Percentiles rank a stretch among this genome's conserved stretches.
These are phyloP conservation scores for Puccinellia tenuiflora DNA, from an alignment of 176 grass and related monocot genomes.

Conservation along the genomic window DNA sequence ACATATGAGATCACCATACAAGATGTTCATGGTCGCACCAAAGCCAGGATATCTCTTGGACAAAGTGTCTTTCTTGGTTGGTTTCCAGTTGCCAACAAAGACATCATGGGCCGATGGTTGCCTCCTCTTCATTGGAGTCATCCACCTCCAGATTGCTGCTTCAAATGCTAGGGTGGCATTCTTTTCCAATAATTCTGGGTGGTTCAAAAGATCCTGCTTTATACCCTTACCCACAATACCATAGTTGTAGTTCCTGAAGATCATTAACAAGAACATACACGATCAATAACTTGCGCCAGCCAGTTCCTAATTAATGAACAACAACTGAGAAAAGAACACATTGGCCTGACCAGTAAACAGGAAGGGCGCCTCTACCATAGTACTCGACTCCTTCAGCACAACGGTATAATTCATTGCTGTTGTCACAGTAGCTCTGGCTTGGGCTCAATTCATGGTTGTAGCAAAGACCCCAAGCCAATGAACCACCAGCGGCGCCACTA, in stretches of 20 bases:
- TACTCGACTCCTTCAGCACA: constrained; percentile 71
- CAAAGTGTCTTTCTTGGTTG: constrained; percentile 73
- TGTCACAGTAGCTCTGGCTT: constrained; percentile 65
- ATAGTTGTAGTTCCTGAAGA: constrained; percentile 76
- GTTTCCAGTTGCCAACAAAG: constrained; percentile 92
- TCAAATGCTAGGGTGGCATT: constrained; percentile 89
- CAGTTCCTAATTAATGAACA: constrained; percentile 13
- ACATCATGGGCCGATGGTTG: constrained; percentile 84
- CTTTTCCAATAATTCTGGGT: constrained; percentile 86
- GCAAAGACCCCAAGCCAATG: constrained; percentile 72
- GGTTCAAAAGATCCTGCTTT: constrained; percentile 73
- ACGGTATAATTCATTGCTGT: constrained; percentile 49
- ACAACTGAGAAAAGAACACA: neutral
- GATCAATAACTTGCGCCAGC: neutral
- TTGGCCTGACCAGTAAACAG: constrained; percentile 61
- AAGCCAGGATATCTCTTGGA: constrained; percentile 79
- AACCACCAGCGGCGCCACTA: constrained; percentile 43
- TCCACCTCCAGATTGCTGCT: constrained; percentile 94
- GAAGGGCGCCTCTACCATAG: constrained; percentile 75
- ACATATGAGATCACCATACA: constrained; percentile 68
- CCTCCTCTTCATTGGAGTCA: constrained; percentile 87
- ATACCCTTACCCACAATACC: constrained; percentile 63
- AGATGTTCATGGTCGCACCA: constrained; percentile 77
- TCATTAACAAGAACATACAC: constrained; percentile 24
- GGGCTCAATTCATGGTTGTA: constrained; percentile 88